Evolutionary conservation across 148 eudicot genomes (phyloP).

Genomic region (Chenopodium berlandieri): DNA sequence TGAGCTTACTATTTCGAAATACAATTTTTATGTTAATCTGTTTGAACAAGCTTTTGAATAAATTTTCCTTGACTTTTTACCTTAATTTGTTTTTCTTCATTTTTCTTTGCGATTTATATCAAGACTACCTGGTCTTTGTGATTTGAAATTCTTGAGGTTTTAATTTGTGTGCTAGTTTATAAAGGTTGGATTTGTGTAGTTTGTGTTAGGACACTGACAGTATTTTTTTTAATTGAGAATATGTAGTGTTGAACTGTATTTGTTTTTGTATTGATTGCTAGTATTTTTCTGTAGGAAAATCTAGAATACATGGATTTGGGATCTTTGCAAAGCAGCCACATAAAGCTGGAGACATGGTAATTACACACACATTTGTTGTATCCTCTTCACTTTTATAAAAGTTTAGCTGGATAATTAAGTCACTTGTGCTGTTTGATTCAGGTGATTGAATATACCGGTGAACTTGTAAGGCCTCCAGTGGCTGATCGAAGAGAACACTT

Average conservation of each 20-base stretch:
- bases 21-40: neutral
- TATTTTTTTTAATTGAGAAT: too few species aligned
- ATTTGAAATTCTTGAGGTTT: neutral
- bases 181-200: neutral
- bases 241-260: neutral
- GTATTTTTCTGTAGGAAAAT: constrained; percentile 56
- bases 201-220: neutral
- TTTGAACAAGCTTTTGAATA: neutral
- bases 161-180: neutral
- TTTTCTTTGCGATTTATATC: neutral
- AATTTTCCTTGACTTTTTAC: neutral
- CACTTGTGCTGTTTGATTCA: constrained; percentile 28
- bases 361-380: neutral
- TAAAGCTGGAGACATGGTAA: constrained; percentile 97
- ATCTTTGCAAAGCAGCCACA: constrained; percentile 83
- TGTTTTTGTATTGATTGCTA: constrained; percentile 10
- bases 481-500: constrained; percentile 93
- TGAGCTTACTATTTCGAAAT: neutral
- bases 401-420: neutral
- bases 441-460: constrained; percentile 96
- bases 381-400: neutral
- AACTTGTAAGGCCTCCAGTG: constrained; percentile 78
- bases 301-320: constrained; percentile 96
- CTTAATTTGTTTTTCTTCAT: neutral
- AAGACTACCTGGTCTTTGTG: neutral